Conservation (phyloP, 495 filamentous ascomycete genomes). For the Astrothelium subdiscretum region DNA sequence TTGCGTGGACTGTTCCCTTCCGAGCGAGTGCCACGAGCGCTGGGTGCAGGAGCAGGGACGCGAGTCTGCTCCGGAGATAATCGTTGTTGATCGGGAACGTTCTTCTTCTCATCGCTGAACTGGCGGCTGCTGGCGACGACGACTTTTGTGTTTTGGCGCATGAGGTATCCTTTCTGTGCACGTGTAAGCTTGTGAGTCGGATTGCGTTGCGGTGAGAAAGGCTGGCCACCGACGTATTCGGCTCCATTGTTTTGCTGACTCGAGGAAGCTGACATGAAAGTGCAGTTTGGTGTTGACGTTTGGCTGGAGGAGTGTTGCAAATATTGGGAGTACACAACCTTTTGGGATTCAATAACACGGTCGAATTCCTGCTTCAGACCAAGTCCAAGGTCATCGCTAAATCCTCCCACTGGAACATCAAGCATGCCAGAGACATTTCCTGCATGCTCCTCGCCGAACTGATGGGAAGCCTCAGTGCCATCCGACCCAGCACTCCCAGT, state of each 20-base stretch:
- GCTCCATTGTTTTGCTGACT: slow-evolving; percentile 6
- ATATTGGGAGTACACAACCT: slow-evolving; percentile 49
- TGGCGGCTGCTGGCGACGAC: slow-evolving; percentile 67
- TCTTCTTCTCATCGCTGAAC: slow-evolving; percentile 34
- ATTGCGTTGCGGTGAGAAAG: slow-evolving; percentile 19
- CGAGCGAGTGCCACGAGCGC: slow-evolving; percentile 43
- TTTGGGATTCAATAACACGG: slow-evolving; percentile 90
- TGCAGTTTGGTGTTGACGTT: background rate
- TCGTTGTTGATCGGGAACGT: slow-evolving; percentile 24
- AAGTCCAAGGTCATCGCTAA: slow-evolving; percentile 52
- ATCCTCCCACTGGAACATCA: slow-evolving; percentile 52
- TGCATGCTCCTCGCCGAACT: background rate
- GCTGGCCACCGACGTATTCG: slow-evolving; percentile 19
- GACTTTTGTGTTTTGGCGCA: slow-evolving; percentile 96
- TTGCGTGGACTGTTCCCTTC: slow-evolving; percentile 65
- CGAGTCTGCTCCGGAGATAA: slow-evolving; percentile 40
- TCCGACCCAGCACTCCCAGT: slow-evolving; percentile 23
- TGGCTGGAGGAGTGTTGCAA: background rate
- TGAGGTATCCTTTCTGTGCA: slow-evolving; percentile 90
- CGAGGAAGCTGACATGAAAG: background rate
- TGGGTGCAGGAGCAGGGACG: slow-evolving; percentile 29
- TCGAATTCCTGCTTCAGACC: slow-evolving; percentile 90
- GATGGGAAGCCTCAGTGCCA: background rate
- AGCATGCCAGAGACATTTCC: slow-evolving; percentile 25
- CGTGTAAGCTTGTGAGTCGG: slow-evolving; percentile 23